Evolutionary conservation across 2,329 filamentous ascomycete genomes (phyloP).

Genomic region (Botrytis porri): DNA sequence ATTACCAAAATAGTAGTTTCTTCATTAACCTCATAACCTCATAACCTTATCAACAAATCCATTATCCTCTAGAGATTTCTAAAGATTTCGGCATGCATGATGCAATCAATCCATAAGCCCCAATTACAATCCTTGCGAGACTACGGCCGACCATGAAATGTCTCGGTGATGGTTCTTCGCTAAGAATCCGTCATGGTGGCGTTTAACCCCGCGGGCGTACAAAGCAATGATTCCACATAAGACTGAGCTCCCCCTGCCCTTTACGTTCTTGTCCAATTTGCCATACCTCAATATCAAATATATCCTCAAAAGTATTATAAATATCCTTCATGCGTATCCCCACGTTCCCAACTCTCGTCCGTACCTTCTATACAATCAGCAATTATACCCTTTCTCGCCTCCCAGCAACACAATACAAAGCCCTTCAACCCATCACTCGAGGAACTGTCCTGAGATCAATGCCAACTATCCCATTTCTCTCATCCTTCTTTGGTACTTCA

Average conservation of each 20-base stretch:
- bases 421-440: constrained; percentile 39
- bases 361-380: constrained; percentile 47
- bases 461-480: constrained; percentile 74
- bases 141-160: not conserved
- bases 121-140: not conserved
- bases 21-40: not conserved
- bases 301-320: constrained; percentile 23
- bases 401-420: constrained; percentile 32
- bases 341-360: constrained; percentile 46
- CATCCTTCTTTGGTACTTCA: constrained; percentile 66
- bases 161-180: not conserved
- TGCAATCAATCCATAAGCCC: not conserved
- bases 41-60: not conserved
- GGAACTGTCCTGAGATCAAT: constrained; percentile 56
- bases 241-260: not conserved
- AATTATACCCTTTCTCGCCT: constrained; percentile 40
- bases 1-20: not conserved
- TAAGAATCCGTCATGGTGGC: not conserved
- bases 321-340: constrained; percentile 49
- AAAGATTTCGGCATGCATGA: not conserved
- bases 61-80: not conserved
- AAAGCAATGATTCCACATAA: constrained; percentile 1
- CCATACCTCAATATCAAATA: constrained; percentile 20
- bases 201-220: not conserved
- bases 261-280: too few species aligned